Percentiles rank a stretch among this genome's conserved stretches.
Evolutionary conservation across 2,329 filamentous ascomycete genomes (phyloP).

Genomic region (Sporothrix euskadiensis): DNA sequence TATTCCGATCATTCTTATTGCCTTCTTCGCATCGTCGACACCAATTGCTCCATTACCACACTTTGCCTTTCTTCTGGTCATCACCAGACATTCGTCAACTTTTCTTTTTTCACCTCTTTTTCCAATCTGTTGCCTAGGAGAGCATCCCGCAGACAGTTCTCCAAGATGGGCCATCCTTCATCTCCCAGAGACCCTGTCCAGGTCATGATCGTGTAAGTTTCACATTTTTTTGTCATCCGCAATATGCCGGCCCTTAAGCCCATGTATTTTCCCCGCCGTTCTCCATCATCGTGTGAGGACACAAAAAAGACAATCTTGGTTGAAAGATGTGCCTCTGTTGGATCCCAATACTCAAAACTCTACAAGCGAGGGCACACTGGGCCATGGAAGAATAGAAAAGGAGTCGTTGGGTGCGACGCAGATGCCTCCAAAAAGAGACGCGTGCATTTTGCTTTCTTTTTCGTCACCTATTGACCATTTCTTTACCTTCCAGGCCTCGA

Average conservation of each 20-base stretch:
- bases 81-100: not conserved
- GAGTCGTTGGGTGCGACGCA: not conserved
- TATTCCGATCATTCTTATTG: not conserved
- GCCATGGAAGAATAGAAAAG: not conserved
- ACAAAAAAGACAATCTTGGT: not conserved
- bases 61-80: not conserved
- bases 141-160: not conserved
- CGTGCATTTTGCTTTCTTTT: constrained; percentile 8
- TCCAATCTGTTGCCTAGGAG: not conserved
- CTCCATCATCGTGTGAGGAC: not conserved
- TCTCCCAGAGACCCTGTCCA: not conserved
- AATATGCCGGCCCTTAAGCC: not conserved
- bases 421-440: not conserved
- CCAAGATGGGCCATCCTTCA: not conserved
- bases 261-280: not conserved
- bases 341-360: not conserved
- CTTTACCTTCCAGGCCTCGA: not conserved
- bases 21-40: not conserved
- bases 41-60: not conserved
- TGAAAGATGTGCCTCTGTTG: not conserved
- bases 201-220: not conserved
- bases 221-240: not conserved
- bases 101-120: not conserved
- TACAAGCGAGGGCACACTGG: not conserved
- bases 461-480: not conserved